Conservation (phyloP, 441 rosid species). For the Kokia cookei region DNA sequence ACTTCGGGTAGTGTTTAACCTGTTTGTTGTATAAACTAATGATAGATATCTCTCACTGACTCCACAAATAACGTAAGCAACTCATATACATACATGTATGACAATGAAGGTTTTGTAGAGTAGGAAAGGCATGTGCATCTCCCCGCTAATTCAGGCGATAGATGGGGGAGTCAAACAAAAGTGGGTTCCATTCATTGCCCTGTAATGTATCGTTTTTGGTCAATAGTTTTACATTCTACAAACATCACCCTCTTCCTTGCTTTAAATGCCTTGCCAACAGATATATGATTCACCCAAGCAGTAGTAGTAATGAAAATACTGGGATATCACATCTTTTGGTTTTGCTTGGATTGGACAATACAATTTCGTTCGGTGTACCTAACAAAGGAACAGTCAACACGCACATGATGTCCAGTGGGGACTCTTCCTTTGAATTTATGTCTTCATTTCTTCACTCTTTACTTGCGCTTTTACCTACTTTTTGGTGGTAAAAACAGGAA, state of each 20-base stretch:
- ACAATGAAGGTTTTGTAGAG: too few species aligned
- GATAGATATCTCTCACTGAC: too few species aligned
- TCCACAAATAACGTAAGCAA: too few species aligned
- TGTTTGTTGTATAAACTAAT: background rate
- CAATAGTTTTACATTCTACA: too few species aligned
- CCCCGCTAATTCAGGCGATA: background rate
- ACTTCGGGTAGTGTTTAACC: background rate
- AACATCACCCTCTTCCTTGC: too few species aligned
- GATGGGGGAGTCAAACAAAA: too few species aligned
- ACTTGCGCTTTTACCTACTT: background rate
- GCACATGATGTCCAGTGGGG: too few species aligned
- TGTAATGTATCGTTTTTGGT: too few species aligned
- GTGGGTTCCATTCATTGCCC: background rate
- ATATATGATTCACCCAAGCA: too few species aligned
- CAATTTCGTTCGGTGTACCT: slow-evolving; percentile 28
- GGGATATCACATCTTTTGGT: background rate
- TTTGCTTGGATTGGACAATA: slow-evolving; percentile 25
- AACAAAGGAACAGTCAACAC: slow-evolving; percentile 1
- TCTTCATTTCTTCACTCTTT: background rate
- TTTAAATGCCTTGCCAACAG: too few species aligned
- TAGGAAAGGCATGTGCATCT: background rate
- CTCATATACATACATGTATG: too few species aligned
- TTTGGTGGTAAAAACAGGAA: background rate
- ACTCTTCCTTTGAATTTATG: background rate
- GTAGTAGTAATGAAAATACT: too few species aligned